phyloP scores from a whole-genome alignment of 306 rosid genomes.

The Neltuma alba region DNA sequence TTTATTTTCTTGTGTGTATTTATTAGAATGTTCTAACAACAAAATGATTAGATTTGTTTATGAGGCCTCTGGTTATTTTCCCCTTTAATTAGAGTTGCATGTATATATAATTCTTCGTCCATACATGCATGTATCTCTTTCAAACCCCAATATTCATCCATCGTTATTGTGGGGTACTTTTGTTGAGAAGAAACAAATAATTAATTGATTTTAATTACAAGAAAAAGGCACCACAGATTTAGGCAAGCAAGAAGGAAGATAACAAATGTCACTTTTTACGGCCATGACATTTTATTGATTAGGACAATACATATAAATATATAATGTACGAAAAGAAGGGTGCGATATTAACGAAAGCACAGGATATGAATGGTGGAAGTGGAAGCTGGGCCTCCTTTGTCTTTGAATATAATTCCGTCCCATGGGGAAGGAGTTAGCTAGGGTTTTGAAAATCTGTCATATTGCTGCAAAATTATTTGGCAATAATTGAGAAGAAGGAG shows the following conservation, averaged over 20 bases:
- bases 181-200: slow-evolving; percentile 22
- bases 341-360: background rate
- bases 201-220: slow-evolving; percentile 8
- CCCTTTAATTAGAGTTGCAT: background rate
- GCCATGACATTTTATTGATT: slow-evolving; percentile 22
- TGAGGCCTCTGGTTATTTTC: background rate
- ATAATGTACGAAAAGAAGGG: background rate
- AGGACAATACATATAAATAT: background rate
- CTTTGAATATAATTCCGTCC: slow-evolving; percentile 28
- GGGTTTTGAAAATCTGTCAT: slow-evolving; percentile 43
- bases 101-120: background rate
- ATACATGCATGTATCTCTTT: background rate
- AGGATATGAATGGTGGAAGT: slow-evolving; percentile 1
- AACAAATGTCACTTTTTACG: slow-evolving; percentile 48
- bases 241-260: slow-evolving; percentile 41
- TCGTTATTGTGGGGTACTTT: background rate
- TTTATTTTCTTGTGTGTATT: no score
- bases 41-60: background rate
- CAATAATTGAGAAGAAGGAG: slow-evolving; percentile 47
- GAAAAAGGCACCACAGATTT: slow-evolving; percentile 36
- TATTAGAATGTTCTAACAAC: background rate
- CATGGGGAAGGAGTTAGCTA: slow-evolving; percentile 5
- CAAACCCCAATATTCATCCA: background rate
- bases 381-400: slow-evolving; percentile 33
- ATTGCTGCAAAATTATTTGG: slow-evolving; percentile 43